phyloP scores from a whole-genome alignment of 2,329 filamentous ascomycete genomes.

The Trichoderma oligosporum region DNA sequence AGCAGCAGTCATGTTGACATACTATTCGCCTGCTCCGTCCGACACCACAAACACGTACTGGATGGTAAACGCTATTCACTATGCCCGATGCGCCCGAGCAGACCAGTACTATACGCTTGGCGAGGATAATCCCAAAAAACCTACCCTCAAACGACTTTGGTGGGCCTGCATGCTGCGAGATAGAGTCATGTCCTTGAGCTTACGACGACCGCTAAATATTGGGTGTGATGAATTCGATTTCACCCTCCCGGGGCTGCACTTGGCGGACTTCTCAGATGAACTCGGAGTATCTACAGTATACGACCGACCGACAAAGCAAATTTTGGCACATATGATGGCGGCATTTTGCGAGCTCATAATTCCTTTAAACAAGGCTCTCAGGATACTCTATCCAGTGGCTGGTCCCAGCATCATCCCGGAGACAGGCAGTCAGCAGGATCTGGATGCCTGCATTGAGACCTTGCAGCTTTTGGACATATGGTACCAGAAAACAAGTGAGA shows the following conservation, averaged over 20 bases:
- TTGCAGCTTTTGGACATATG: constrained; percentile 1
- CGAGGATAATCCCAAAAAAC: not conserved
- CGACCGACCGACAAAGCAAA: constrained; percentile 8
- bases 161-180: constrained; percentile 14
- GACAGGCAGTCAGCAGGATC: not conserved
- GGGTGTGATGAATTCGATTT: constrained; percentile 13
- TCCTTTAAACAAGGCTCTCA: constrained; percentile 3
- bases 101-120: constrained; percentile 6
- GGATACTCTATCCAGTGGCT: not conserved
- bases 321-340: constrained; percentile 5
- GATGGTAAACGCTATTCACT: constrained; percentile 13
- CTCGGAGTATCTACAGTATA: constrained; percentile 6
- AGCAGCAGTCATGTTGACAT: constrained; percentile 12
- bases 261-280: constrained; percentile 9
- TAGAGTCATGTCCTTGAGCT: constrained; percentile 9
- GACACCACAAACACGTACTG: constrained; percentile 15
- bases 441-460: not conserved
- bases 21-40: constrained; percentile 3
- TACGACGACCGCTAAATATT: constrained; percentile 7
- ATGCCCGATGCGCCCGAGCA: constrained; percentile 4
- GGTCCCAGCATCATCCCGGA: not conserved
- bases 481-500: constrained; percentile 8
- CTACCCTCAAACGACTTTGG: constrained; percentile 15
- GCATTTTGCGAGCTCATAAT: constrained; percentile 12
- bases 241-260: not conserved